A percentile compares a stretch with the other conserved stretches of the same genome.
Evolutionary conservation across 768 basidiomycete genomes (phyloP).

Genomic region (Termitomyces sp.): DNA sequence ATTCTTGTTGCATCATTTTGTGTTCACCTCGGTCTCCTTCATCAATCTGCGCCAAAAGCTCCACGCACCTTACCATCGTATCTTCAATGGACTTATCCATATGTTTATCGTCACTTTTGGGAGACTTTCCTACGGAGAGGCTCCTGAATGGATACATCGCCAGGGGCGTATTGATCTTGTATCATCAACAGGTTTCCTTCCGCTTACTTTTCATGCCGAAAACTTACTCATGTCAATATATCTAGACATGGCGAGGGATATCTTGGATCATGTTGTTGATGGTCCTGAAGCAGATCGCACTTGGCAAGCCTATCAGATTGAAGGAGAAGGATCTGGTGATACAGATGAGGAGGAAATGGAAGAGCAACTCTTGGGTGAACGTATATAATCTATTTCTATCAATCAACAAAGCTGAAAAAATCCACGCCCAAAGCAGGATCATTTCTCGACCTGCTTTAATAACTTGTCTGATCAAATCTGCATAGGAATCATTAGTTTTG

Average conservation of each 20-base stretch:
- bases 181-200: slow-evolving; percentile 39
- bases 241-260: slow-evolving; percentile 51
- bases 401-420: background rate
- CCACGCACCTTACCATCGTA: slow-evolving; percentile 43
- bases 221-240: background rate
- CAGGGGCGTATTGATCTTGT: slow-evolving; percentile 35
- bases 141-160: slow-evolving; percentile 51
- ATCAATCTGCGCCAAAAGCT: slow-evolving; percentile 56
- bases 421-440: background rate
- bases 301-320: slow-evolving; percentile 54
- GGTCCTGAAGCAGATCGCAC: slow-evolving; percentile 66
- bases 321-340: slow-evolving; percentile 33
- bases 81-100: slow-evolving; percentile 59
- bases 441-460: slow-evolving; percentile 5
- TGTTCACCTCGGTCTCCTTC: slow-evolving; percentile 41
- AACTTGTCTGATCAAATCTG: slow-evolving; percentile 9
- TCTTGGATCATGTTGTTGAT: slow-evolving; percentile 64
- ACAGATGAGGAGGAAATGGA: slow-evolving; percentile 60
- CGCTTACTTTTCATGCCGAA: background rate
- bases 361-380: slow-evolving; percentile 32
- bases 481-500: background rate
- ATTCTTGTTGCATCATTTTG: slow-evolving; percentile 58
- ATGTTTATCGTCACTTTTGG: slow-evolving; percentile 76
- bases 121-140: slow-evolving; percentile 63
- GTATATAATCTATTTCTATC: background rate